Evolutionary conservation across 768 basidiomycete species (phyloP), one percentile per base, ranked within the genome.

Genomic region (Auriscalpium orientale): DNA sequence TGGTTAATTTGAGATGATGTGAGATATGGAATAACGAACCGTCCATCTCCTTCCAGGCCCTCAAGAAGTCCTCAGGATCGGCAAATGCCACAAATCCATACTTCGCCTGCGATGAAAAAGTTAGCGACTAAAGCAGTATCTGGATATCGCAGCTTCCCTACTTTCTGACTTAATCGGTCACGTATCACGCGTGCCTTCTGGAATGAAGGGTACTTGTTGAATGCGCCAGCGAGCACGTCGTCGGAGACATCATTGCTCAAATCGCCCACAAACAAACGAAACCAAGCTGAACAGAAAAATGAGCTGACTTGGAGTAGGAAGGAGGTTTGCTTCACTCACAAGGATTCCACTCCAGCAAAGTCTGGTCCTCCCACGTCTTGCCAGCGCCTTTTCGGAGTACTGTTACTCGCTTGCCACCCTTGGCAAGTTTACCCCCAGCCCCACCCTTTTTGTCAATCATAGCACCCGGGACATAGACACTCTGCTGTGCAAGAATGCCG

Each of bases 41-140:
- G 70, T 98, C 94, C 95, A 97, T 98, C 70, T 98, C 95, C 69
- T 98, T 98, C 95, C 95, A 99, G 16, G 95, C 95, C 67, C 85
- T 95, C 55, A 99, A 70, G 70, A 98, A 98, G 69, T 99, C 97
- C 72, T 99, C 97, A 0, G 97, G 97, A 66, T 98, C 97, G 46
- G 90, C 91, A 71, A 98, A 99, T 1, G 92, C 92, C 28, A 98
- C 92, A 66, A 99, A 99, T 4, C 95, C 97, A 66, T 86, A 99
- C 70, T 91, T 97, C 0, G 95, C 95, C 92, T 95, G 55, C 2
- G 36, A 60, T 51, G 4, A 52, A 38, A 53, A 57, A 36, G 61
- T 58, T 43, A 13, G 18, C 60, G 6, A 20, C 40, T 43, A 9
- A 40, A 34, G 12, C 13, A 35, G 34, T n/a, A 18, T 1, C n/a